Evolutionary conservation across 345 rosid genomes (phyloP), one percentile per base, ranked within the genome.

Genomic region (Hypericum perforatum): DNA sequence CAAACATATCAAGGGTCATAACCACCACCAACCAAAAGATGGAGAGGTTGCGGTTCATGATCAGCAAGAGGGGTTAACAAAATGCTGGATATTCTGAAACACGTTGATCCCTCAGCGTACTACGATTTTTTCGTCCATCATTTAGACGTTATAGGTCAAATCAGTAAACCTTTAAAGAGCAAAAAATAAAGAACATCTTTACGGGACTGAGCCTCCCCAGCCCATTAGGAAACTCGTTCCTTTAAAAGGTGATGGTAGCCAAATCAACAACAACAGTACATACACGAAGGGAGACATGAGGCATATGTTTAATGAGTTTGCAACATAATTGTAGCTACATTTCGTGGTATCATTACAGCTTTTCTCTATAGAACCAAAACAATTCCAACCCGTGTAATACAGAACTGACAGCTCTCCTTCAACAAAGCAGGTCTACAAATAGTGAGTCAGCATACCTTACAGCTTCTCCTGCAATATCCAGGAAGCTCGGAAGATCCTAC

Each of bases 401-500:
- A n/a, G n/a, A 45, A 14, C 7, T 45, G n/a, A 7, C n/a, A 45
- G 49, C 49, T 45, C 16, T 45, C 14, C 7, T 14, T 9, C 13
- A 9, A 45, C 12, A 12, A 9, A 16, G 37, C 32, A 22, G 32
- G 32, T 22, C 4, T 22, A 22, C 4, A 22, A 22, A 1, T 22
- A 22, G 32, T 4, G 32, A 22, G 37, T 63, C 74, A 91, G 73
- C 98, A 91, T 40, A 83, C 73, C 61, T 82, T 82, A 63, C 95
- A 91, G 67, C 98, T 91, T 65, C 83, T 85, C 46, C 89, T 69
- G 61, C 98, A 91, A 15, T 69, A 82, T 11, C 98, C 95, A 12
- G 98, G 95, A 57, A 84, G 75, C 15, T 74, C 84, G 10, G 72
- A 13, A 39, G 86, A 64, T 77, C 98, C 98, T 7, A 85, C 77